Base-by-base conservation (phyloP, 345 rosid species). In the Crucihimalaya himalaica region DNA sequence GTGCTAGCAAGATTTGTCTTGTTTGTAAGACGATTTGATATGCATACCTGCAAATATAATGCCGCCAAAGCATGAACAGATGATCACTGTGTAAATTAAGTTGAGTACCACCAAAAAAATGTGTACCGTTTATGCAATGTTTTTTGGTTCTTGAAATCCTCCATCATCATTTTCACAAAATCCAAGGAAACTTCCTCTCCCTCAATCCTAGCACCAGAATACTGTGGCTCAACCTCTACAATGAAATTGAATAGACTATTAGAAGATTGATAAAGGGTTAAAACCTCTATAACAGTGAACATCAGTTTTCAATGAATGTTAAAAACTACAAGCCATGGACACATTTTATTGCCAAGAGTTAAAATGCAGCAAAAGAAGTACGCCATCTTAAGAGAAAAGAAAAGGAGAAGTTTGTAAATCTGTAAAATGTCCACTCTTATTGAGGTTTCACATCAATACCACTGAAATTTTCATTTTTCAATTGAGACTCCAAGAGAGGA, bases 211-310 rank as follows among this genome's bases (percentile, higher is more conserved):
- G 99, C 98, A 73, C 99, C 99, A 18, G 89, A 74, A 63, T 92
- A 95, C 42, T 90, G 97, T 37, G 98, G 94, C 89, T 95, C 99
- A 83, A 95, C 98, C 83, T 92, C 99, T 95, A 75, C 37, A 84
- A 74, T 27, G 19, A 68, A 71, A 66, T 56, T 75, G 59, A 71
- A 63, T 23, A 35, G 51, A 47, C 58, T 19, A 67, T 79, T 64
- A 78, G 69, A 19, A 29, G 3, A 66, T 1, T 64, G 62, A 65
- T 39, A 35, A 20, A 29, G 32, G 13, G 1, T 57, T 23, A 28
- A 64, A 48, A 63, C 16, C 12, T 57, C 5, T 28, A n/a, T 3
- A 29, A 16, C 45, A 48, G 31, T 7, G 43, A 58, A 45, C 39
- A 45, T 16, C 8, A 55, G 7, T 16, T 64, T 28, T 31, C 46